A percentile compares a stretch with the other conserved stretches of the same genome.
These are phyloP conservation scores for Hypoxylon sp. DNA, from an alignment of 2,329 filamentous ascomycete species.

Conservation along the genomic window DNA sequence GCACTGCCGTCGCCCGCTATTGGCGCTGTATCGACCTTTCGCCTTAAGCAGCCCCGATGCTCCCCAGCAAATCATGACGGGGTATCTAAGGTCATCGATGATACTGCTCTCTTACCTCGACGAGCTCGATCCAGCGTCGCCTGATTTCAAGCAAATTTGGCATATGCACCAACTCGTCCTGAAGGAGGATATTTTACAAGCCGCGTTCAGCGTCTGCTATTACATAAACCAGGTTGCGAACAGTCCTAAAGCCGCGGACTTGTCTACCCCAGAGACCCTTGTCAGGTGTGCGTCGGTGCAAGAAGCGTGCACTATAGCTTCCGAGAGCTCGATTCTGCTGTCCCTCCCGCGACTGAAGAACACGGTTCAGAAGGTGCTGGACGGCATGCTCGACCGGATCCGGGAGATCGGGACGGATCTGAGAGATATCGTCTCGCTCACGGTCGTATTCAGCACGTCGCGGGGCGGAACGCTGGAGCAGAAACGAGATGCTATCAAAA, in stretches of 20 bases:
- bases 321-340: constrained; percentile 42
- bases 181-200: constrained; percentile 63
- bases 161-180: constrained; percentile 63
- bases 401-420: constrained; percentile 59
- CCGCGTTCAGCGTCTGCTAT: constrained; percentile 63
- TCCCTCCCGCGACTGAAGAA: constrained; percentile 38
- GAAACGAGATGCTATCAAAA: constrained; percentile 52
- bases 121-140: constrained; percentile 57
- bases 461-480: constrained; percentile 51
- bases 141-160: constrained; percentile 56
- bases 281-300: constrained; percentile 34
- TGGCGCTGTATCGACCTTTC: constrained; percentile 63
- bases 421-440: constrained; percentile 59
- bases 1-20: constrained; percentile 60
- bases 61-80: constrained; percentile 59
- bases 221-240: constrained; percentile 54
- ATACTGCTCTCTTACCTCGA: constrained; percentile 63
- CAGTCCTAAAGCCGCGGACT: constrained; percentile 16
- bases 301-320: constrained; percentile 40
- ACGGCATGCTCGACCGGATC: constrained; percentile 52
- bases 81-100: constrained; percentile 63
- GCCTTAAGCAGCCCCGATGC: constrained; percentile 60
- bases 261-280: constrained; percentile 26
- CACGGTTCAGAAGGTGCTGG: constrained; percentile 56
- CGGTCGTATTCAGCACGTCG: constrained; percentile 57